phyloP scores from a whole-genome alignment of 345 rosid species.

The Clausena lansium region DNA sequence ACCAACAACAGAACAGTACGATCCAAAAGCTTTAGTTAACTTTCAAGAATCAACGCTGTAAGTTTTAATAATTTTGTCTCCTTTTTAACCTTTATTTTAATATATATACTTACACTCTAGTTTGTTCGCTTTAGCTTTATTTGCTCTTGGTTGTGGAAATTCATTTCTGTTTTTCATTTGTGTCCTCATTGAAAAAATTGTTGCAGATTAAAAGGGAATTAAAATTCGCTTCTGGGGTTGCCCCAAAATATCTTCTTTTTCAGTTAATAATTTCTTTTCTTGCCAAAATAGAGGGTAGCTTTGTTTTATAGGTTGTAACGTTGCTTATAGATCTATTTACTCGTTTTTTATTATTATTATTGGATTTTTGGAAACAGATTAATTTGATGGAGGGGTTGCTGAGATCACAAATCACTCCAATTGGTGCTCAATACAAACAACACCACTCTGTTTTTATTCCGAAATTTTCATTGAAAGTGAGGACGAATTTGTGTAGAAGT shows the following conservation, averaged over 20 bases:
- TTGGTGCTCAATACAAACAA: slow-evolving; percentile 30
- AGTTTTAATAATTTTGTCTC: not conserved
- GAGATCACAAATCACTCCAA: slow-evolving; percentile 36
- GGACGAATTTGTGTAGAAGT: slow-evolving; percentile 21
- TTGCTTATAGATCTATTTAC: not conserved
- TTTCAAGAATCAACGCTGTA: not conserved
- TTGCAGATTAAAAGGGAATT: not conserved
- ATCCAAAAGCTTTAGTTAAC: not conserved
- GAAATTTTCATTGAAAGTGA: slow-evolving; percentile 27
- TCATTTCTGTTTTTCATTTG: not conserved
- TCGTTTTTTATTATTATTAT: not conserved
- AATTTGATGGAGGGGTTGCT: slow-evolving; percentile 61
- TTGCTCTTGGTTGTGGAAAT: not conserved
- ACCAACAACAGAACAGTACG: not conserved
- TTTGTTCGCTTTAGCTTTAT: not conserved
- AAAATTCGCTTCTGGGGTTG: not conserved
- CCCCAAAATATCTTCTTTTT: not conserved
- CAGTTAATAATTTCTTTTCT: not conserved
- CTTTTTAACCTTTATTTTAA: not conserved
- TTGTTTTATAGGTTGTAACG: not conserved
- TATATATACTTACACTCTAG: not conserved
- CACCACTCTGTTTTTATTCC: slow-evolving; percentile 27
- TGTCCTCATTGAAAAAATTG: not conserved
- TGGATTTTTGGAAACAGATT: slow-evolving; percentile 27
- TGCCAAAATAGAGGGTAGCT: not conserved